Conservation (phyloP, 768 basidiomycete genomes). For the Phanerodontia chrysosporium region DNA sequence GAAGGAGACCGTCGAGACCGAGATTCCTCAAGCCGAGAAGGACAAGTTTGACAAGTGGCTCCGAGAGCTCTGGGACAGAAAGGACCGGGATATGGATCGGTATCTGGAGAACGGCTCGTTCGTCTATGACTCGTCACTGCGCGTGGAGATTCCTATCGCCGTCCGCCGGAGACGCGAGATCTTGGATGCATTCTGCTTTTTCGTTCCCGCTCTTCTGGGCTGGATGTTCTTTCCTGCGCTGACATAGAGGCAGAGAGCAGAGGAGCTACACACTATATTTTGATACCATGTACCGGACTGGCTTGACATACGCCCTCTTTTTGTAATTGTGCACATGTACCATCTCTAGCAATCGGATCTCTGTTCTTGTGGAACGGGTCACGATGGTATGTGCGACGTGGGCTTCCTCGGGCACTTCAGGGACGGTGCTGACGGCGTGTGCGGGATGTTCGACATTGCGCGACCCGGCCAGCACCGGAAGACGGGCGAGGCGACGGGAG, state of each 20-base stretch:
- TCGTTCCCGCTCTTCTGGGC: conserved; percentile 42
- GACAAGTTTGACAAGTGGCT: conserved; percentile 80
- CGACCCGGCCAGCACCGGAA: background rate
- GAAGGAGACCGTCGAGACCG: conserved; percentile 18
- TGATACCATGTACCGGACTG: background rate
- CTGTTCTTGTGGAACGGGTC: background rate
- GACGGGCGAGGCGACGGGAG: background rate
- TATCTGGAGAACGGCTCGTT: conserved; percentile 57
- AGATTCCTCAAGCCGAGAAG: conserved; percentile 29
- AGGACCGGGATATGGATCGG: conserved; percentile 72
- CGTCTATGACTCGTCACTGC: conserved; percentile 20
- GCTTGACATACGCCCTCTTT: background rate
- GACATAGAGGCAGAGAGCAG: conserved; percentile 9
- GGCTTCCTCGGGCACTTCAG: background rate
- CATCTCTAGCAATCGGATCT: conserved; percentile 1
- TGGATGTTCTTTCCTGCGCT: conserved; percentile 23
- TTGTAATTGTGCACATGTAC: conserved; percentile 1
- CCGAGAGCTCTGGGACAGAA: conserved; percentile 73
- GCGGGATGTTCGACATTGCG: background rate
- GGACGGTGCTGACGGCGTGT: background rate
- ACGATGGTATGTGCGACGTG: background rate
- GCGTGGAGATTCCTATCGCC: conserved; percentile 55
- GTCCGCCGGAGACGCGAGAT: conserved; percentile 52
- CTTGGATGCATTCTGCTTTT: conserved; percentile 67
- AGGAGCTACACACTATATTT: background rate